Evolutionary conservation across 495 filamentous ascomycete genomes (phyloP), one percentile per base, ranked within the genome.

Genomic region (Aspergillus indologenus): DNA sequence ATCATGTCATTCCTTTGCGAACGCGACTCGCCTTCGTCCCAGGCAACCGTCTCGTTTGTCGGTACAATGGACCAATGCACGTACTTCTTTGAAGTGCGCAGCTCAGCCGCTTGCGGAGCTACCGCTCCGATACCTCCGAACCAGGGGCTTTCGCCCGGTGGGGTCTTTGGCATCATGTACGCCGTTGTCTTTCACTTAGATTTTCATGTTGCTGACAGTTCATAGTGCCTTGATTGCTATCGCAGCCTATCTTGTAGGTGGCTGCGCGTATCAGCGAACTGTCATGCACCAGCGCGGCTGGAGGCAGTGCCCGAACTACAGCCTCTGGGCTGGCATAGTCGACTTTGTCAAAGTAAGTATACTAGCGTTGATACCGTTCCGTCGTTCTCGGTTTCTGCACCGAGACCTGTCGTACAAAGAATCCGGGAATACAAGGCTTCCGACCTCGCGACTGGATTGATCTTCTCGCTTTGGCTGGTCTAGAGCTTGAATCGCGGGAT

Each of bases 41-140:
- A 85, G 23, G 82, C 87, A 17, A 83, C 85, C 15, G 69, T 86
- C 5, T 88, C 90, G 5, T 99, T 96, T 69, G 85, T 98, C 51
- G 91, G 89, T 57, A 83, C 88, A 20, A 87, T 87, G 72, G 91
- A 97, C 65, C 85, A 90, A 50, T 99, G 95, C 77, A 83, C 90
- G n/a, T 99, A 97, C 74, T 89, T 95, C 71, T 99, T 99, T 75
- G 92, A 96, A 71, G 84, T 92, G n/a, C 90, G 92, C 56, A 91
- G 90, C 47, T 81, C 83, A 47, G 86, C 90, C 43, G 93, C 92
- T 8, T 99, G 95, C 69, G 88, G 89, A 21, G 86, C 83, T 31
- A 79, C 86, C 12, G 81, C 83, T 31, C 66, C 66, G 70, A 74
- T 83, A 78, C 63, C 86, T 79, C 75, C 86, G 70, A 75, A 82